Conservation (phyloP, 805 yeast species). For the Spathaspora hagerdaliae region DNA sequence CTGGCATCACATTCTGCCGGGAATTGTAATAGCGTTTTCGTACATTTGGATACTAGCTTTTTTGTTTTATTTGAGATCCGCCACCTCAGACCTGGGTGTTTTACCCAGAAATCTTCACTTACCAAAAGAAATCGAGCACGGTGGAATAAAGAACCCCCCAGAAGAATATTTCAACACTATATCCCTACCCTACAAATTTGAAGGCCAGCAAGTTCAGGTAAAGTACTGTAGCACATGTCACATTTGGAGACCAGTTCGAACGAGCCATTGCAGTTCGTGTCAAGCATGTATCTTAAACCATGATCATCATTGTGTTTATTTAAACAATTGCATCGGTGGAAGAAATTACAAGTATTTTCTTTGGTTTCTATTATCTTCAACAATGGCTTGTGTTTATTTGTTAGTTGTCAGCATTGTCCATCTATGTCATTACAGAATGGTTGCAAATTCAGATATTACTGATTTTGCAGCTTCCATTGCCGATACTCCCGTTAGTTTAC, state of each 20-base stretch:
- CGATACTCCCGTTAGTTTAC: constrained; percentile 35
- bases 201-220: constrained; percentile 30
- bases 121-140: constrained; percentile 15
- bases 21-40: constrained; percentile 50
- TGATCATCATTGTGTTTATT: constrained; percentile 73
- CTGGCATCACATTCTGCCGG: constrained; percentile 56
- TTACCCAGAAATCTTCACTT: constrained; percentile 66
- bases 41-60: constrained; percentile 56
- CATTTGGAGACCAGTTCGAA: constrained; percentile 71
- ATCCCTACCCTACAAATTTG: constrained; percentile 41
- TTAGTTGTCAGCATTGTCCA: constrained; percentile 17
- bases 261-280: constrained; percentile 66
- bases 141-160: constrained; percentile 37
- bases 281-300: constrained; percentile 58
- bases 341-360: constrained; percentile 34
- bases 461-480: constrained; percentile 14
- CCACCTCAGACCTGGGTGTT: constrained; percentile 63
- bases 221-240: constrained; percentile 54
- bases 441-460: constrained; percentile 24
- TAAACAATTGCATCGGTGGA: constrained; percentile 43
- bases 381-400: constrained; percentile 16
- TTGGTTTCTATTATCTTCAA: constrained; percentile 25
- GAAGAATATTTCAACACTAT: constrained; percentile 53
- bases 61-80: constrained; percentile 44
- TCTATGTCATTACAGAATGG: constrained; percentile 17